Base-by-base conservation (phyloP, 2,329 filamentous ascomycete genomes). In the Cordyceps cateniannulata region DNA sequence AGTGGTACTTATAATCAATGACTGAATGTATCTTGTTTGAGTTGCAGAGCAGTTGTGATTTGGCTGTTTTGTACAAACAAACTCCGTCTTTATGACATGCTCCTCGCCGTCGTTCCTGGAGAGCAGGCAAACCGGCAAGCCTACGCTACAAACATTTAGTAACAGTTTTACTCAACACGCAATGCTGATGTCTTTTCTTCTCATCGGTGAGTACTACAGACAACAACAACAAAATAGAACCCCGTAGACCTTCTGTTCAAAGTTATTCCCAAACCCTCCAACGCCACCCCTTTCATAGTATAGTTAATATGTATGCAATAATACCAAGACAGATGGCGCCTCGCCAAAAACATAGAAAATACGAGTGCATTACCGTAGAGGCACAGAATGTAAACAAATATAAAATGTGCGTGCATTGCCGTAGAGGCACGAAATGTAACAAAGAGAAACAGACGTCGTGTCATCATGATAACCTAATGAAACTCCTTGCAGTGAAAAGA, bases 231-330 rank as follows among this genome's bases (percentile, higher is more conserved):
- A 27, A 25, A 16, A 42, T 5, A 45, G 16, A 27, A 27, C 18
- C 29, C n/a, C 16, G 3, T 40, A 12, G 27, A n/a, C 25, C 54
- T n/a, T n/a, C n/a, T 22, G 9, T 20, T 20, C 27, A 20, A 20
- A 12, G 42, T n/a, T 12, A 22, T 45, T 45, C 16, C 20, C 40
- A 40, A 3, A n/a, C 16, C 29, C 16, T 8, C 53, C 10, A 47
- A 38, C 27, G 48, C 14, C 5, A 9, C 32, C 27, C 18, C 32
- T 27, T 35, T 27, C 44, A 49, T 40, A 47, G 38, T 24, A 22
- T 38, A 50, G 38, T 42, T 50, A 22, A 50, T 44, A 50, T 59
- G 44, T 48, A 59, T 59, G 56, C 27, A 59, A 20, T 50, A 45
- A 10, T 51, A 38, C 10, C 35, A 59, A 59, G 45, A 32, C 56